These are phyloP conservation scores for Desmodesmus armatus DNA, from an alignment of 139 green algal genomes.

Conservation along the genomic window DNA sequence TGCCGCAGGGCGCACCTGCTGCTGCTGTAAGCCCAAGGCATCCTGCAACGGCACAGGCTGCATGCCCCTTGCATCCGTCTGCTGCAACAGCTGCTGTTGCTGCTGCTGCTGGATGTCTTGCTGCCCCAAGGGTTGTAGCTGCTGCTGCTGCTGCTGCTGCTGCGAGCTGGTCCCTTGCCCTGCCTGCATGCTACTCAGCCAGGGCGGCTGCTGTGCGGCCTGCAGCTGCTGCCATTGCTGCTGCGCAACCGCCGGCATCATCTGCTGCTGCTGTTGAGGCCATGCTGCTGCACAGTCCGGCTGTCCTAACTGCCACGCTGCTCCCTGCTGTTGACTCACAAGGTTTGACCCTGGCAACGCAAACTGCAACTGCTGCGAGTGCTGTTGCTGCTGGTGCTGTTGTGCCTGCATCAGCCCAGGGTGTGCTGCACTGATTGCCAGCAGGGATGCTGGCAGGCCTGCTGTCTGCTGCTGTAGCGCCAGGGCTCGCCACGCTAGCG, in stretches of 20 bases:
- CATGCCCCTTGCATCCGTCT: no score
- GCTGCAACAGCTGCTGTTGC: neutral
- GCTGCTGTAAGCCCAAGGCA: no score
- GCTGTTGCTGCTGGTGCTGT: neutral
- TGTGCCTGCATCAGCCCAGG: no score
- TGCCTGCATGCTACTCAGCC: neutral
- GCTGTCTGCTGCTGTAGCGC: neutral
- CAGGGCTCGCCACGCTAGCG: neutral
- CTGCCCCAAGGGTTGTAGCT: neutral
- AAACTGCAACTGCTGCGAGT: neutral
- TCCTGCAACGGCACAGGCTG: no score
- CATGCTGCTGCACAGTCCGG: neutral
- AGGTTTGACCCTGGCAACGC: no score
- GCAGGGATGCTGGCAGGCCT: no score
- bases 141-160: neutral
- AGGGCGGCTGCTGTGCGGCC: neutral
- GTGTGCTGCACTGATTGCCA: no score
- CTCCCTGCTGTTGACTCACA: neutral
- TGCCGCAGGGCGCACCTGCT: no score
- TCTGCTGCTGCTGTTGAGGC: neutral
- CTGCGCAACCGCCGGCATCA: neutral
- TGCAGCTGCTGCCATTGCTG: constrained; percentile 20
- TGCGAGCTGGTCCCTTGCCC: neutral
- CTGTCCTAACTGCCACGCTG: neutral
- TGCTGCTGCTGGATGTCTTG: constrained; percentile 20